A percentile compares a stretch with the other conserved stretches of the same genome.
Conservation (phyloP, 202 grass and related monocot species). For the Setaria viridis region DNA sequence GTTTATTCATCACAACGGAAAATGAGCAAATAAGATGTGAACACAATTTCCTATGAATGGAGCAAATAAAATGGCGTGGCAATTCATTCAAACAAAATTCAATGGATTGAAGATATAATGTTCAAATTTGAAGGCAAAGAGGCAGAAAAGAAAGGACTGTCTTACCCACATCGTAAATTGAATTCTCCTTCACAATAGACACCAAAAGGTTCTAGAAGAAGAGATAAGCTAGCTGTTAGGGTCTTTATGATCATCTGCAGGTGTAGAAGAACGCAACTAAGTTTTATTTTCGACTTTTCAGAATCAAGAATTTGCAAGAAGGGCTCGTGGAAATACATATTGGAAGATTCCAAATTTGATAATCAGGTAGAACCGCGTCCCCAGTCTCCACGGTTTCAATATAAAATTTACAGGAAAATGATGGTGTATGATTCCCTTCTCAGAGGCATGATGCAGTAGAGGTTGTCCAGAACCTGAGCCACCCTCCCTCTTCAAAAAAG, state of each 20-base stretch:
- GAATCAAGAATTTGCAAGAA: constrained; percentile 27
- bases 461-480: constrained; percentile 64
- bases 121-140: constrained; percentile 9
- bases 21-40: constrained; percentile 4
- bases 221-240: constrained; percentile 78
- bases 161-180: constrained; percentile 89
- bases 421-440: constrained; percentile 90
- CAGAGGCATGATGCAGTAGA: constrained; percentile 67
- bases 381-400: constrained; percentile 86
- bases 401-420: constrained; percentile 96
- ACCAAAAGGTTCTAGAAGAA: constrained; percentile 93
- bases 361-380: constrained; percentile 78
- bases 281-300: constrained; percentile 33
- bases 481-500: constrained; percentile 90
- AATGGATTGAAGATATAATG: constrained; percentile 20
- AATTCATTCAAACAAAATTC: constrained; percentile 43
- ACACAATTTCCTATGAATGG: not conserved
- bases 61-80: not conserved
- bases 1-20: constrained; percentile 10
- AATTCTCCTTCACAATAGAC: constrained; percentile 97
- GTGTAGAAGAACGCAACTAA: constrained; percentile 36
- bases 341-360: constrained; percentile 99
- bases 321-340: constrained; percentile 69
- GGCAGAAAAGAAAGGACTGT: constrained; percentile 36
- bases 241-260: constrained; percentile 97